Base-by-base conservation (phyloP, 129 eudicot species). In the Artemisia argyi region DNA sequence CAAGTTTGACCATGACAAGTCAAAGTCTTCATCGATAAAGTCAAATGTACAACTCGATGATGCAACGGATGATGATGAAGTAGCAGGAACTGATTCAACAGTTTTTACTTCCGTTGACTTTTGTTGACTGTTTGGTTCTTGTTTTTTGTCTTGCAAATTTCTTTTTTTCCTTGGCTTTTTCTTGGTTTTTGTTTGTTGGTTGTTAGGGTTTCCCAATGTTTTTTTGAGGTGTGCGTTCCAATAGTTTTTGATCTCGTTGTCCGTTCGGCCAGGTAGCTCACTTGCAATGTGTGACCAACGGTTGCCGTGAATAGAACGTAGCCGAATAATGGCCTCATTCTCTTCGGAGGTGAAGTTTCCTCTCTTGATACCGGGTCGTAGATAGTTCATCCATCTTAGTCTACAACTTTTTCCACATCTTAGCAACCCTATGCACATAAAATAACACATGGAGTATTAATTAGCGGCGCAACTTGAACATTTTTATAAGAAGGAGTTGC, bases 381-480 rank as follows among this genome's bases (percentile, higher is more conserved):
- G 72, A 67, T 67, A 67, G 17, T 67, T 67, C 72, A 67, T 24
- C 74, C 74, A 44, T 76, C 80, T 19, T 48, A 76, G 24, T 46
- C 80, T 44, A 12, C 80, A 66, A 76, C 80, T 76, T 49, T 28
- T 76, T 76, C 80, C 73, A 20, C 80, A 76, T 58, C 80, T 49
- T 10, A 55, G 59, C 28, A 76, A 57, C 35, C 80, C 80, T 76
- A 35, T 2, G 2, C 8, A 16, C 28, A 48, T 26, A 30, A 5
- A 50, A 46, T 17, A 19, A 10, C 5, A 24, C 39, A 30, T 3
- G 2, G 0, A 28, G 32, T 28, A 16, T 48, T 24, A 24, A 16
- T 48, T 24, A 24, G 26, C 26, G 2, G 1, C 26, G 26, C 1
- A 24, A 24, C 26, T 24, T 24, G 26, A 24, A 24, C 26, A 24